Conservation (phyloP, 441 rosid genomes). For the Pelargonium citronellum region DNA sequence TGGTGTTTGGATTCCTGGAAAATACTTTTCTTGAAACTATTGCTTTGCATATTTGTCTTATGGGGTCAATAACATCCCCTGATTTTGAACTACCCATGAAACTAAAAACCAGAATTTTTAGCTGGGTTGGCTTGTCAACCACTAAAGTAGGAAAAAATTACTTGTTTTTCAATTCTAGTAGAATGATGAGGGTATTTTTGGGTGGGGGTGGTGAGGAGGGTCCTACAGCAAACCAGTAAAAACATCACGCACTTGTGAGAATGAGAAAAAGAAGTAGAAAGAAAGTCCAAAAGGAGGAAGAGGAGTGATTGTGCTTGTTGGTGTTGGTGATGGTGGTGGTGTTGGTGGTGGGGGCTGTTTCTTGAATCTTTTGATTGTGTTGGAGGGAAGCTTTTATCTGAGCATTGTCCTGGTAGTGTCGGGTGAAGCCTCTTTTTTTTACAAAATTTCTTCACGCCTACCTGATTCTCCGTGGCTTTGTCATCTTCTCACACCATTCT, state of each 20-base stretch:
- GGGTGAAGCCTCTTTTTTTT: constrained; percentile 26
- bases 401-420: constrained; percentile 46
- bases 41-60: not conserved
- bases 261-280: not conserved
- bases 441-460: constrained; percentile 33
- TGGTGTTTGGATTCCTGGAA: not conserved
- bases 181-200: too few relatives aligned
- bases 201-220: not conserved
- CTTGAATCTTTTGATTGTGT: constrained; percentile 43
- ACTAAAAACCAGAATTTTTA: not conserved
- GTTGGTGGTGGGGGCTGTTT: constrained; percentile 19
- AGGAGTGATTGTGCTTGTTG: not conserved
- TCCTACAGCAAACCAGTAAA: not conserved
- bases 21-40: not conserved
- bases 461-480: constrained; percentile 49
- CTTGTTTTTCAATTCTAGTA: too few relatives aligned
- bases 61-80: constrained; percentile 1
- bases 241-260: not conserved
- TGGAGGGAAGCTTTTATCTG: constrained; percentile 33
- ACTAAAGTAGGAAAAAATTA: too few relatives aligned
- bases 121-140: not conserved
- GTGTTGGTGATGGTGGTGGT: not conserved
- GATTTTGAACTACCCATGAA: constrained; percentile 2
- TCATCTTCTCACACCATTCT: constrained; percentile 30
- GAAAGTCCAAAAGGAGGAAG: not conserved